Percentiles rank a stretch among this genome's conserved stretches.
phyloP scores from a whole-genome alignment of 164 flowering plant species.

The Chloranthus sessilifolius region DNA sequence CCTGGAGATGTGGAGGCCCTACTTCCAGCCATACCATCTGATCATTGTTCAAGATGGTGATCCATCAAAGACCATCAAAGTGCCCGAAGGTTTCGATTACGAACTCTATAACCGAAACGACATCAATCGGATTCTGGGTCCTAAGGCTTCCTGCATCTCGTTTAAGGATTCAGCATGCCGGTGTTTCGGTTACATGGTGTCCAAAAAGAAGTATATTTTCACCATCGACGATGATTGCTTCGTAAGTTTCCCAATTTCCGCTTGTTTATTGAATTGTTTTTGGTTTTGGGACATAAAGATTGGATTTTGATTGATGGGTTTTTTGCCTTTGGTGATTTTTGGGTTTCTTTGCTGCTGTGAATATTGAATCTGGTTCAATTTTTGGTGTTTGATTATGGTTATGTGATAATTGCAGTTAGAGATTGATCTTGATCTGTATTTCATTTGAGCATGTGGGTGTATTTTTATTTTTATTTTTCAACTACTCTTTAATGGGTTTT shows the following conservation, averaged over 20 bases:
- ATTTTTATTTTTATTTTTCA: too few species aligned
- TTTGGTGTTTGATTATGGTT: too few species aligned
- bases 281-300: neutral
- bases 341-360: neutral
- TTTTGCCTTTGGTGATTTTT: neutral
- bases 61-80: constrained; percentile 56
- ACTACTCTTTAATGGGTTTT: too few species aligned
- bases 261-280: neutral
- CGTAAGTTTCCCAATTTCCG: constrained; percentile 36
- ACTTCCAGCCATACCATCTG: constrained; percentile 62
- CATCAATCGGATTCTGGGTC: constrained; percentile 68
- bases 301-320: neutral
- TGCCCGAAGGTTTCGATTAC: constrained; percentile 90
- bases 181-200: constrained; percentile 81
- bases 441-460: too few species aligned
- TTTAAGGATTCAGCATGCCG: constrained; percentile 92
- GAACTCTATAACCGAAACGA: constrained; percentile 81
- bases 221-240: constrained; percentile 94
- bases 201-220: constrained; percentile 86
- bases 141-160: constrained; percentile 80
- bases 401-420: too few species aligned
- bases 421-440: too few species aligned
- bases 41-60: constrained; percentile 89
- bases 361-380: neutral
- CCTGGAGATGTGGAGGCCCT: constrained; percentile 88